phyloP scores from a whole-genome alignment of 2,329 filamentous ascomycete species.

The Botrytis tulipae region DNA sequence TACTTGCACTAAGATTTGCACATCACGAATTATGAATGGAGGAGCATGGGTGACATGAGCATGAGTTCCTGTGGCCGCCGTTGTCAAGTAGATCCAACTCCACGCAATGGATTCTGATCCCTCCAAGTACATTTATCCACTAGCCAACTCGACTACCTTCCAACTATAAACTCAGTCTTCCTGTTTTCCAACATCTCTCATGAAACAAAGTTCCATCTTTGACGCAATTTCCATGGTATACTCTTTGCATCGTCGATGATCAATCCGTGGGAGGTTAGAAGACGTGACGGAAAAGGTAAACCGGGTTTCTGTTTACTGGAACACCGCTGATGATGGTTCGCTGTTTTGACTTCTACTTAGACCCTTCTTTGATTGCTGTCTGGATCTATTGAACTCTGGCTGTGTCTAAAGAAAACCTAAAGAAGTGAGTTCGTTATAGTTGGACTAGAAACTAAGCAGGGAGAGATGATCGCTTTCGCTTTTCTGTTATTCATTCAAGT shows the following conservation, averaged over 20 bases:
- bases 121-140: not conserved
- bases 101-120: not conserved
- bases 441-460: not conserved
- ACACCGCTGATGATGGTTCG: not conserved
- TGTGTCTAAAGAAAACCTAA: not conserved
- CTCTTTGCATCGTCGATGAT: not conserved
- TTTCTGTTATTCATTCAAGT: not conserved
- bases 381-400: not conserved
- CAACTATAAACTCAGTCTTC: not conserved
- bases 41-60: not conserved
- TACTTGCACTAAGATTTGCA: not conserved
- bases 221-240: not conserved
- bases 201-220: not conserved
- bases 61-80: not conserved
- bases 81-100: not conserved
- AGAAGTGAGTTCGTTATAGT: not conserved
- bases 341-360: not conserved
- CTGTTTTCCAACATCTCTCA: too few species aligned
- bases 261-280: not conserved
- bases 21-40: not conserved
- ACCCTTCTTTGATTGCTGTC: not conserved
- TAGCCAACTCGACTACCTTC: not conserved
- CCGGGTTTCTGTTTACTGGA: not conserved
- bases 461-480: not conserved
- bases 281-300: not conserved